Evolutionary conservation across 345 rosid genomes (phyloP).

Genomic region (Gossypium thurberi): DNA sequence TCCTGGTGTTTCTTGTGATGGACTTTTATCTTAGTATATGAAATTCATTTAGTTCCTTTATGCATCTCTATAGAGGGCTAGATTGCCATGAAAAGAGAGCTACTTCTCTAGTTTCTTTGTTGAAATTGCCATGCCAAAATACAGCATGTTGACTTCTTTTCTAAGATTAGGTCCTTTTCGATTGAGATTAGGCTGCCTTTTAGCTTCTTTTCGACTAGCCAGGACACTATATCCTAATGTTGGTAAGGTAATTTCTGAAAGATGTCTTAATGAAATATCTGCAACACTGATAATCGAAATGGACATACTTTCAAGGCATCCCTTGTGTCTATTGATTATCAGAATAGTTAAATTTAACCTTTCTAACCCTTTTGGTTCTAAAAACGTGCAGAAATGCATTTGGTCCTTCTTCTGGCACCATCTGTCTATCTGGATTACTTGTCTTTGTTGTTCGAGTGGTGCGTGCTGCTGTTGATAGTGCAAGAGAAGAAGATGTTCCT

Average conservation of each 20-base stretch:
- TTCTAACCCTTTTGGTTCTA: background rate
- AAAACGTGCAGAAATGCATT: constrained; percentile 64
- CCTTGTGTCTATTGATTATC: background rate
- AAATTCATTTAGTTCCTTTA: background rate
- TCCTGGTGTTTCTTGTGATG: background rate
- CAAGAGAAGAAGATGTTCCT: constrained; percentile 57
- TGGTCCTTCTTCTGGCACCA: constrained; percentile 79
- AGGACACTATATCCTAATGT: background rate
- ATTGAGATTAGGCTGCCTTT: background rate
- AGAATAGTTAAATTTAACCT: background rate
- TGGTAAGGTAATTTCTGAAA: background rate
- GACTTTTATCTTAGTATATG: background rate
- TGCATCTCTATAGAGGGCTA: background rate
- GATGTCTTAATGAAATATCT: background rate
- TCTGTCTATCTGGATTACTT: constrained; percentile 85
- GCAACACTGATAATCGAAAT: background rate
- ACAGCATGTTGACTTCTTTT: background rate
- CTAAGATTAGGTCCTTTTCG: background rate
- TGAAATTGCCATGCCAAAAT: background rate
- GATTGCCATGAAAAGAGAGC: background rate
- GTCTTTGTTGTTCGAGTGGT: constrained; percentile 62
- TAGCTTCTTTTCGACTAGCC: background rate
- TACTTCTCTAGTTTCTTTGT: background rate
- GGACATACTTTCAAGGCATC: background rate
- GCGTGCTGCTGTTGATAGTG: constrained; percentile 74